Evolutionary conservation across 805 yeast species (phyloP), one percentile per base, ranked within the genome.

Genomic region (Schwanniomyces pseudopolymorphus): DNA sequence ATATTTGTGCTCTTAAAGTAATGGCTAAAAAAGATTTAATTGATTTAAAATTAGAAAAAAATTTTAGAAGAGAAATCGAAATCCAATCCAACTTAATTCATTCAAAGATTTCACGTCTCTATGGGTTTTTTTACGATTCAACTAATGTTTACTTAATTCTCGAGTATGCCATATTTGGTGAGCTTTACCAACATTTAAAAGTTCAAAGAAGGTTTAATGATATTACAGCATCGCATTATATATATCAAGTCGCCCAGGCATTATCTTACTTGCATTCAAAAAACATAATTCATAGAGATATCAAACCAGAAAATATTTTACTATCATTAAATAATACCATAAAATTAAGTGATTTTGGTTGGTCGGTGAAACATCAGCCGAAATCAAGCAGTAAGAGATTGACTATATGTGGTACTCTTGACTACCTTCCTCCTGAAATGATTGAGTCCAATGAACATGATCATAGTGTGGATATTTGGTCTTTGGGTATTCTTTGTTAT

Each of bases 401-500:
- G 13, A 92, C 98, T 0, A 79, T 94, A 71, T 94, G 98, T 66
- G 98, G 99, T 0, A 94, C 99, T 0, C 71, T 92, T 35, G 98
- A 94, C 66, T 92, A 92, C 57, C 67, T 94, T 13, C 95, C 98
- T 0, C 99, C 99, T 6, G 99, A 92, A 67, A 84, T 94, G 87
- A 88, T 92, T 5, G 94, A 86, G 50, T 83, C 87, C 1, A 83
- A 79, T 55, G 87, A 83, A 9, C 94, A 92, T 57, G 92, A 87
- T 55, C 77, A 75, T 44, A 75, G 75, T 43, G 96, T 89, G 0
- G 99, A 92, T 61, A 78, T 86, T 2, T 92, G 99, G 99, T 89
- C 97, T 1, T 70, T 92, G 44, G 99, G 99, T 0, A 83, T 92
- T 2, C 64, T 92, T 31, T 77, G 90, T 51, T 92, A 85, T 59